Conservation (phyloP, 306 rosid species). For the Coriaria nepalensis region DNA sequence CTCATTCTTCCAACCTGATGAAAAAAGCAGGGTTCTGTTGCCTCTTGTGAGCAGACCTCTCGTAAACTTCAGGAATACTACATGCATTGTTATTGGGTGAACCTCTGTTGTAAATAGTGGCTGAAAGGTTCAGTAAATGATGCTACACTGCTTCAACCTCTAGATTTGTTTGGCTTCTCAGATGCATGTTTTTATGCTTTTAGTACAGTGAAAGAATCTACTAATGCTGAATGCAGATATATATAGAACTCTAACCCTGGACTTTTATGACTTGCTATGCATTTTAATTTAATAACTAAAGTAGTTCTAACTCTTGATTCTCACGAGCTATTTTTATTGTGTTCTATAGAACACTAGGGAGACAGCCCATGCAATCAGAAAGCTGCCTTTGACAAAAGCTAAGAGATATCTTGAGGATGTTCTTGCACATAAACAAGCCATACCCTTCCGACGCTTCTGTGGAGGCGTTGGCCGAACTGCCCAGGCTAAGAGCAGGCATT, state of each 20-base stretch:
- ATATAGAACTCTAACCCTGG: neutral
- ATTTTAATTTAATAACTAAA: neutral
- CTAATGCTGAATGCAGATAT: no score
- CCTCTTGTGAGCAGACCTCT: slow-evolving; percentile 34
- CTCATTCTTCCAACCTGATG: slow-evolving; percentile 14
- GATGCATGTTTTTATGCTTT: neutral
- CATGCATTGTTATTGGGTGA: slow-evolving; percentile 62
- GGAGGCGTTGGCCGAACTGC: slow-evolving; percentile 95
- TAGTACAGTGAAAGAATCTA: no score
- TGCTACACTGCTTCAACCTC: slow-evolving; percentile 18
- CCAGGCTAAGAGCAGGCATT: slow-evolving; percentile 89
- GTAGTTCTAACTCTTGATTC: neutral
- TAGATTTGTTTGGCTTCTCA: neutral
- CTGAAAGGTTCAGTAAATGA: slow-evolving; percentile 57
- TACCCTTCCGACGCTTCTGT: slow-evolving; percentile 87
- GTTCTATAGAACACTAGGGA: slow-evolving; percentile 76
- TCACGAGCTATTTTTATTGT: neutral
- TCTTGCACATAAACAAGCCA: slow-evolving; percentile 88
- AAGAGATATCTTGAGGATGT: slow-evolving; percentile 90
- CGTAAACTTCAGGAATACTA: slow-evolving; percentile 36
- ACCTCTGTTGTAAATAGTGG: slow-evolving; percentile 29
- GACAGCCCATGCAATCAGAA: slow-evolving; percentile 66
- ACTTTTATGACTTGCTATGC: neutral
- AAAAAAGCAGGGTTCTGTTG: slow-evolving; percentile 34
- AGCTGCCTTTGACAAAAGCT: slow-evolving; percentile 67